A percentile compares a stretch with the other conserved stretches of the same genome.
Evolutionary conservation across 768 basidiomycete genomes (phyloP).

Genomic region (Tylopilus felleus): DNA sequence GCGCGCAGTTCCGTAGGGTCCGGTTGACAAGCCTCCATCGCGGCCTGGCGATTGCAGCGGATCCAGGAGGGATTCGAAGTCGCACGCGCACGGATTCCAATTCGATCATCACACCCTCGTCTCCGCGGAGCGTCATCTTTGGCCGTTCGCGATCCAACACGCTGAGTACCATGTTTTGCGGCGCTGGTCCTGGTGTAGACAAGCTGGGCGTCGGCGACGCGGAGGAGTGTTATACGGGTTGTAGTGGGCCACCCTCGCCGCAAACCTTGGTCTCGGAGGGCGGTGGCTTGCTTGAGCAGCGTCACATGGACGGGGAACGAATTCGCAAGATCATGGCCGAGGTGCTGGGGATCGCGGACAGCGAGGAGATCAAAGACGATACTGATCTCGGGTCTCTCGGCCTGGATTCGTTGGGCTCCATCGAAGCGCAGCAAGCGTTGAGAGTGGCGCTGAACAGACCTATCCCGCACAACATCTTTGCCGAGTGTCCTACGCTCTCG

Average conservation of each 20-base stretch:
- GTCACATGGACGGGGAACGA: conserved; percentile 7
- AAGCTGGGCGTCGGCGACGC: conserved; percentile 5
- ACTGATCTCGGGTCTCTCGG: conserved; percentile 50
- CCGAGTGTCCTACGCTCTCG: conserved; percentile 36
- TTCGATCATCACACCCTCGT: conserved; percentile 23
- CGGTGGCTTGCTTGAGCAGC: background rate
- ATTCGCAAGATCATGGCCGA: conserved; percentile 42
- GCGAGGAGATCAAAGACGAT: conserved; percentile 41
- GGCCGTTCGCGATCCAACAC: conserved; percentile 28
- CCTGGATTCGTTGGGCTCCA: conserved; percentile 61
- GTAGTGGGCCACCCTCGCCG: conserved; percentile 33
- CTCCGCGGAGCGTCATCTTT: conserved; percentile 29
- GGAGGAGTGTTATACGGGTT: conserved; percentile 2
- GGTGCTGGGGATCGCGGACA: conserved; percentile 37
- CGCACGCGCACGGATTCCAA: conserved; percentile 29
- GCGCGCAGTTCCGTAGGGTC: conserved; percentile 58
- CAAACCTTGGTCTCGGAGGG: conserved; percentile 39
- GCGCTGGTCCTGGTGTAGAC: conserved; percentile 1
- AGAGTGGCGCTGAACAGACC: conserved; percentile 38
- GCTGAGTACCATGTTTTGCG: conserved; percentile 11
- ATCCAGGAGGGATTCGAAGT: conserved; percentile 2
- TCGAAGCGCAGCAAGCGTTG: conserved; percentile 55
- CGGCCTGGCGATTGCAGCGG: conserved; percentile 38
- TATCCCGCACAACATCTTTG: conserved; percentile 46
- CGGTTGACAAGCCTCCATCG: conserved; percentile 47